These are phyloP conservation scores for Breviolum minutum DNA, from an alignment of 73 alveolate genomes.

Conservation along the genomic window DNA sequence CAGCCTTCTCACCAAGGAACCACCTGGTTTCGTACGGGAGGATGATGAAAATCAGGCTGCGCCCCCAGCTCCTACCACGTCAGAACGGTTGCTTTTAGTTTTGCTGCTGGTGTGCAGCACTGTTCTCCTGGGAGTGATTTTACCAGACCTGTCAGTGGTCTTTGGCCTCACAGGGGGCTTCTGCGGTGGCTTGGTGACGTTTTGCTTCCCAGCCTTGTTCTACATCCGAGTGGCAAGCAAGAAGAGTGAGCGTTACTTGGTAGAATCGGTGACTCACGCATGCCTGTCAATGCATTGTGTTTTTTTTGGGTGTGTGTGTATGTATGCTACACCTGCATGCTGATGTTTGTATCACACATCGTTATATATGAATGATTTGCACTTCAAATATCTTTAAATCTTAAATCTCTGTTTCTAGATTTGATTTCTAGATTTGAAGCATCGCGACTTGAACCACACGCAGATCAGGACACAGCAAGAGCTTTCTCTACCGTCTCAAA, in stretches of 20 bases:
- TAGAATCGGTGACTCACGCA: too few species aligned
- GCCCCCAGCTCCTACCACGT: constrained; percentile 34
- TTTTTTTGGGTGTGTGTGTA: too few species aligned
- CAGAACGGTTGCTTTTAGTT: constrained; percentile 17
- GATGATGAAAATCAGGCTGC: background rate
- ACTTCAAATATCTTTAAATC: too few species aligned
- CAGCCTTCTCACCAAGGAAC: background rate
- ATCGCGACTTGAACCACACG: too few species aligned
- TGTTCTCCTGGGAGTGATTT: constrained; percentile 27
- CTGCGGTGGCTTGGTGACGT: constrained; percentile 72
- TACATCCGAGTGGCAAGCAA: constrained; percentile 81
- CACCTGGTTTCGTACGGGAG: background rate
- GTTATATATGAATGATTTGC: too few species aligned
- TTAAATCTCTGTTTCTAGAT: too few species aligned
- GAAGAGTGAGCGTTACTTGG: constrained; percentile 66
- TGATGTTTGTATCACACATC: too few species aligned
- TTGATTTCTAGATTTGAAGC: too few species aligned
- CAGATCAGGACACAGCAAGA: too few species aligned
- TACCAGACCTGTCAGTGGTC: constrained; percentile 66
- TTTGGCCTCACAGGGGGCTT: constrained; percentile 91
- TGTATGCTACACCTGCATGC: too few species aligned
- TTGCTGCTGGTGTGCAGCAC: constrained; percentile 28
- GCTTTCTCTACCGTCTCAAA: too few species aligned
- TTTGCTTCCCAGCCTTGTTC: constrained; percentile 64
- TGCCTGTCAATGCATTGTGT: too few species aligned